Conservation (phyloP, 2,329 filamentous ascomycete species). For the Elsinoe australis region DNA sequence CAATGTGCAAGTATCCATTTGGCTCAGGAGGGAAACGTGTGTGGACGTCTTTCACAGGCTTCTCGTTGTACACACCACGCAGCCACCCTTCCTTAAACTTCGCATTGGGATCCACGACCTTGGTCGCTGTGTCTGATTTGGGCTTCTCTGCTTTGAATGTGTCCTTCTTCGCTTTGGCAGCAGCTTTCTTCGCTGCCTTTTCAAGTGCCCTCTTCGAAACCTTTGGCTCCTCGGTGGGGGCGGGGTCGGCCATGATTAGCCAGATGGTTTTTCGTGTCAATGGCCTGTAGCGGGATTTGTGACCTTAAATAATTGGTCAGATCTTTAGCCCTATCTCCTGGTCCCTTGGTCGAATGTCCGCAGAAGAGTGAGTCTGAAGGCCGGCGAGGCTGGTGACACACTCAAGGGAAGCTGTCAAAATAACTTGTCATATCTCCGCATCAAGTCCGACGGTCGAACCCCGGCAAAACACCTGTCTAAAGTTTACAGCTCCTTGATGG, state of each 20-base stretch:
- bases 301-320: no score
- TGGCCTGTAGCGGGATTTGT: no score
- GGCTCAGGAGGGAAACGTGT: conserved; percentile 54
- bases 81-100: conserved; percentile 46
- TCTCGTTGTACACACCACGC: conserved; percentile 44
- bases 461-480: conserved; percentile 8
- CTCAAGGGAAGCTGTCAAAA: background rate
- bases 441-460: background rate
- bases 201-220: conserved; percentile 43
- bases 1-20: conserved; percentile 89
- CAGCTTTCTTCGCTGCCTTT: conserved; percentile 45
- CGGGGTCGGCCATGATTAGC: conserved; percentile 27
- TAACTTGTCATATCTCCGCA: conserved; percentile 1
- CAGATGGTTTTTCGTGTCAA: no score
- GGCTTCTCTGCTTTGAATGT: conserved; percentile 33
- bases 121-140: conserved; percentile 21
- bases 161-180: conserved; percentile 38
- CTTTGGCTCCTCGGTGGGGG: conserved; percentile 27
- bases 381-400: background rate
- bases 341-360: no score
- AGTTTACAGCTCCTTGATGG: conserved; percentile 6
- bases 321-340: no score
- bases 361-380: no score
- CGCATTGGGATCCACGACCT: conserved; percentile 31
- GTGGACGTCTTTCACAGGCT: conserved; percentile 39